Evolutionary conservation across 106 monocot species (phyloP).

Genomic region (Chionographis japonica): DNA sequence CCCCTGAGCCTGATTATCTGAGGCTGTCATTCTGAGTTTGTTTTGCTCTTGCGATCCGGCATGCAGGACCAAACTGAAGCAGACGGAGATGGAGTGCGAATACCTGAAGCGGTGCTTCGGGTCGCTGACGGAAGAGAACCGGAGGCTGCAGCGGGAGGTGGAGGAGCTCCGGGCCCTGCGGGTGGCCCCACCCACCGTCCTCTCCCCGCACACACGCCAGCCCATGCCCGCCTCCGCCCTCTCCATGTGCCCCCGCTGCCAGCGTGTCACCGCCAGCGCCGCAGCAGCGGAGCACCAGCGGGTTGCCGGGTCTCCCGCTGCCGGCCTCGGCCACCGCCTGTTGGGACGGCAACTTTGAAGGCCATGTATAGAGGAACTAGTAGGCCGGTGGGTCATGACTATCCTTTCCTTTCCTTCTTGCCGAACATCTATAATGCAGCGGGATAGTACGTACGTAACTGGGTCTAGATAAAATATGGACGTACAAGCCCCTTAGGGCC

Average conservation of each 20-base stretch:
- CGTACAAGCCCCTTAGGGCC: too few species aligned
- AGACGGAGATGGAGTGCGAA: slow-evolving; percentile 97
- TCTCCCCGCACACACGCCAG: slow-evolving; percentile 66
- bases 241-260: slow-evolving; percentile 87
- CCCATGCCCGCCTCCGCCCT: slow-evolving; percentile 72
- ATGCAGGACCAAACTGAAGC: slow-evolving; percentile 89
- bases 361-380: too few species aligned
- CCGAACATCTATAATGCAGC: too few species aligned
- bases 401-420: too few species aligned
- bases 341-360: too few species aligned
- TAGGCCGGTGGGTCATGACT: too few species aligned
- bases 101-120: slow-evolving; percentile 85
- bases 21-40: too few species aligned
- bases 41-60: too few species aligned
- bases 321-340: neutral
- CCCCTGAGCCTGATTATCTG: too few species aligned
- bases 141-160: slow-evolving; percentile 76
- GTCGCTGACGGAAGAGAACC: slow-evolving; percentile 82
- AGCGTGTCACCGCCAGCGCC: slow-evolving; percentile 41
- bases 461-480: too few species aligned
- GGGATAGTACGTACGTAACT: too few species aligned
- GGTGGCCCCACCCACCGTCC: slow-evolving; percentile 69
- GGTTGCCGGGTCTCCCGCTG: neutral
- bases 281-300: neutral
- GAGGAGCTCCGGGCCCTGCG: slow-evolving; percentile 80